Evolutionary conservation across 2,329 filamentous ascomycete species (phyloP).

Genomic region (Xylaria sp.): DNA sequence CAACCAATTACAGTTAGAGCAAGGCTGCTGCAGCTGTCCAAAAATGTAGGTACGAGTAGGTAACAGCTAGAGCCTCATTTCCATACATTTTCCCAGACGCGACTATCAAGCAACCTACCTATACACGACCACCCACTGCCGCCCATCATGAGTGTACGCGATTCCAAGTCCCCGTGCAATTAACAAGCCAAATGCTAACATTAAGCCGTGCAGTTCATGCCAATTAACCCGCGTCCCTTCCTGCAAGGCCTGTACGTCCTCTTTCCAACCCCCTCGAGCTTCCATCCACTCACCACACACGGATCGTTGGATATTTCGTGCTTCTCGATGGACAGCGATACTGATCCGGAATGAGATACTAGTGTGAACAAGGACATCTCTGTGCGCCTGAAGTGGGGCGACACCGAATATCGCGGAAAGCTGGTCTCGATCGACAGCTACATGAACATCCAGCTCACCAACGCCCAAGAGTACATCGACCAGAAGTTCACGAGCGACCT

Average conservation of each 20-base stretch:
- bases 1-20: conserved; percentile 1
- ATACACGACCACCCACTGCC: conserved; percentile 17
- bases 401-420: conserved; percentile 94
- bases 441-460: conserved; percentile 95
- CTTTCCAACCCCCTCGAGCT: background rate
- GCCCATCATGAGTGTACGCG: conserved; percentile 42
- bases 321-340: conserved; percentile 2
- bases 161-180: background rate
- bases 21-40: conserved; percentile 1
- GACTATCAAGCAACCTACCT: conserved; percentile 8
- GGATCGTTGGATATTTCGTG: conserved; percentile 5
- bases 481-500: conserved; percentile 82
- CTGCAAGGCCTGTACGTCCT: conserved; percentile 81
- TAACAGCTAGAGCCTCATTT: conserved; percentile 1
- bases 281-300: conserved; percentile 4
- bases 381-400: conserved; percentile 95
- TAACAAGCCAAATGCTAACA: background rate
- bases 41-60: conserved; percentile 10
- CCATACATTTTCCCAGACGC: conserved; percentile 6
- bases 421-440: conserved; percentile 95
- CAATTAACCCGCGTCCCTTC: conserved; percentile 95
- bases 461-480: conserved; percentile 90
- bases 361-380: conserved; percentile 89
- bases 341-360: background rate
- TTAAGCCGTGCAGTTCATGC: conserved; percentile 67